Evolutionary conservation across 2,329 filamentous ascomycete species (phyloP), one percentile per base, ranked within the genome.

Genomic region (Aquanectria penicillioides): DNA sequence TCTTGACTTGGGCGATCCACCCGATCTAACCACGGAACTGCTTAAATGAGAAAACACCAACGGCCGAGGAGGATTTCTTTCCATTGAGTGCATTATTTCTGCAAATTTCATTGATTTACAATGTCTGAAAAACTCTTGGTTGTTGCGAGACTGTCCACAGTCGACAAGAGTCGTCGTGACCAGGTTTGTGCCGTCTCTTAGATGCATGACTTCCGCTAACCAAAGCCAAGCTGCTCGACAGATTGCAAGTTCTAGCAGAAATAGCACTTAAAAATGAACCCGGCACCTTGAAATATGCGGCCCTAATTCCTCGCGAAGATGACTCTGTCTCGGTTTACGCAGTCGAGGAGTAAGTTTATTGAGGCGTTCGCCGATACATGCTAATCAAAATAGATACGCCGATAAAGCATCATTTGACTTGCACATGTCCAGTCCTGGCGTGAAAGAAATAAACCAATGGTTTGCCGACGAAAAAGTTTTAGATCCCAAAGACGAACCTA

Each of bases 231-330:
- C 23, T 60, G 4, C 41, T 62, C 15, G 25, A 37, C 12, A 55
- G 33, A 20, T 18, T 62, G 3, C 40, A 44, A n/a, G 18, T 17
- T 5, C 5, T 62, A 2, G 52, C 56, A n/a, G 31, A 56, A 3
- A 31, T 22, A 0, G 56, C 37, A 2, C 25, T 28, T 18, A 6
- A 44, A n/a, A 18, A 26, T 17, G 59, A 62, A 13, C 41, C 59
- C 1, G 59, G 59, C 11, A 52, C 43, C 9, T 18, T 59, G 29
- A 69, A 69, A 20, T 73, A 74, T 46, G 63, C 65, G 20, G 56
- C 66, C 17, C 58, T 64, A n/a, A 17, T 71, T 5, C 69, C 70
- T 4, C 66, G 69, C 13, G 68, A 72, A 18, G 62, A 69, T 20
- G 66, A 69, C 22, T 53, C 41, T 20, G 71, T 61, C 29, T 66